Percentiles rank a stretch among this genome's conserved stretches.
phyloP scores from a whole-genome alignment of 495 filamentous ascomycete species.

The Daldinia bambusicola region DNA sequence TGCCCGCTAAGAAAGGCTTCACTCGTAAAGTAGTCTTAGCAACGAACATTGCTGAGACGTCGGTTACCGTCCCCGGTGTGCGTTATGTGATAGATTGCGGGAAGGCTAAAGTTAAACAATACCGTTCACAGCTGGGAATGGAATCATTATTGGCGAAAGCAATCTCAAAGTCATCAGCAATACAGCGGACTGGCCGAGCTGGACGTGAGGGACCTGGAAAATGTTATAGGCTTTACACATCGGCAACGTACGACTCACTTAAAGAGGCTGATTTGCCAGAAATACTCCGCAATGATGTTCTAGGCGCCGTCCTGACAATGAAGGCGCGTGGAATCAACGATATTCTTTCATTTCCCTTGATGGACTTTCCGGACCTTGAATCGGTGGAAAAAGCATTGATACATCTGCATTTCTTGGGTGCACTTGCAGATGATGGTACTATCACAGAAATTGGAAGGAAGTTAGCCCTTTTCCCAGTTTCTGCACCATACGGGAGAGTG shows the following conservation, averaged over 20 bases:
- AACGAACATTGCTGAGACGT: conserved; percentile 98
- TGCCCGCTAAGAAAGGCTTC: conserved; percentile 71
- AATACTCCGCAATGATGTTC: conserved; percentile 88
- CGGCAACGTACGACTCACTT: conserved; percentile 75
- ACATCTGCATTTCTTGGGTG: conserved; percentile 79
- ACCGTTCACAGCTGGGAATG: conserved; percentile 82
- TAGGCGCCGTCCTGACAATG: conserved; percentile 88
- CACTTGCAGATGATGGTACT: conserved; percentile 73
- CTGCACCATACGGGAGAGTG: conserved; percentile 82
- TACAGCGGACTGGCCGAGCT: conserved; percentile 91
- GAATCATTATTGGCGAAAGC: conserved; percentile 92
- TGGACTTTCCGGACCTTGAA: conserved; percentile 81
- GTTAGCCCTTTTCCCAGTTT: conserved; percentile 84
- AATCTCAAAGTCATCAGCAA: conserved; percentile 91
- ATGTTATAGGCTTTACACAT: conserved; percentile 90
- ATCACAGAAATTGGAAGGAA: conserved; percentile 80
- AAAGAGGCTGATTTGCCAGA: conserved; percentile 84
- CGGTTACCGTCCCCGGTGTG: conserved; percentile 93
- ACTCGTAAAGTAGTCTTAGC: conserved; percentile 91
- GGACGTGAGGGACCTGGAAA: conserved; percentile 91
- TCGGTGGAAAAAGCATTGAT: conserved; percentile 84
- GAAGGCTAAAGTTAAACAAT: conserved; percentile 94
- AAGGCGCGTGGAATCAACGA: conserved; percentile 90
- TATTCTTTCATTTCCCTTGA: conserved; percentile 82
- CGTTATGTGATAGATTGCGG: conserved; percentile 92